These are phyloP conservation scores for Polytolypa hystricis DNA, from an alignment of 2,329 filamentous ascomycete species.

Conservation along the genomic window DNA sequence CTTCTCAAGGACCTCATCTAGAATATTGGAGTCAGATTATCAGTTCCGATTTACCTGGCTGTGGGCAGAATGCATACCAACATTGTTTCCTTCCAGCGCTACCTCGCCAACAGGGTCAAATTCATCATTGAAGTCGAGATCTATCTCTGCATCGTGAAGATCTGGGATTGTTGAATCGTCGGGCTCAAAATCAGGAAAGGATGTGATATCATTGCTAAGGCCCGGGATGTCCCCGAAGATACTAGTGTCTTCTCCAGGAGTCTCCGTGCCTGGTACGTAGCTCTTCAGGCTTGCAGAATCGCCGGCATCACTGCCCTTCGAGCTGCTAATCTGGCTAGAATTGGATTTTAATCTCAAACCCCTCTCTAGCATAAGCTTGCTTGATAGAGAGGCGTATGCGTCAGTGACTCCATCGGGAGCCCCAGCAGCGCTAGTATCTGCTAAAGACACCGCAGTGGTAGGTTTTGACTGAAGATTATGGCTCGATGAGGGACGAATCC, in stretches of 20 bases:
- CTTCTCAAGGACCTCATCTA: constrained; percentile 50
- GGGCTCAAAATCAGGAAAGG: constrained; percentile 18
- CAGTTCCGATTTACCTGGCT: constrained; percentile 20
- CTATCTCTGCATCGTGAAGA: constrained; percentile 38
- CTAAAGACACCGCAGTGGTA: constrained; percentile 73
- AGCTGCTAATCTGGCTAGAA: constrained; percentile 33
- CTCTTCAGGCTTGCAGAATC: constrained; percentile 42
- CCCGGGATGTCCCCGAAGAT: constrained; percentile 61
- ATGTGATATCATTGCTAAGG: constrained; percentile 11
- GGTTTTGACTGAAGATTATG: constrained; percentile 47
- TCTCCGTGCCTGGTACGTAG: constrained; percentile 43
- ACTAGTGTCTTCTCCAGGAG: constrained; percentile 65
- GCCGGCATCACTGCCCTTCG: constrained; percentile 39
- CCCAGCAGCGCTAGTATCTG: constrained; percentile 67
- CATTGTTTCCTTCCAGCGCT: constrained; percentile 42
- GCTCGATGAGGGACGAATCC: constrained; percentile 23
- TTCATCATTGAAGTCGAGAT: constrained; percentile 61
- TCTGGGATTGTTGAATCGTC: constrained; percentile 25
- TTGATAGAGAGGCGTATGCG: constrained; percentile 41
- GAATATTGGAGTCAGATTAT: not conserved
- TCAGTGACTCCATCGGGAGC: constrained; percentile 61
- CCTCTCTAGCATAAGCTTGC: constrained; percentile 21
- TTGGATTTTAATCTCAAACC: constrained; percentile 24
- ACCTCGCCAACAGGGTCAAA: constrained; percentile 61
- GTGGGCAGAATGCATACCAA: constrained; percentile 35